Evolutionary conservation across 2,329 filamentous ascomycete species (phyloP), one percentile per base, ranked within the genome.

Genomic region (Colletotrichum sansevieriae): DNA sequence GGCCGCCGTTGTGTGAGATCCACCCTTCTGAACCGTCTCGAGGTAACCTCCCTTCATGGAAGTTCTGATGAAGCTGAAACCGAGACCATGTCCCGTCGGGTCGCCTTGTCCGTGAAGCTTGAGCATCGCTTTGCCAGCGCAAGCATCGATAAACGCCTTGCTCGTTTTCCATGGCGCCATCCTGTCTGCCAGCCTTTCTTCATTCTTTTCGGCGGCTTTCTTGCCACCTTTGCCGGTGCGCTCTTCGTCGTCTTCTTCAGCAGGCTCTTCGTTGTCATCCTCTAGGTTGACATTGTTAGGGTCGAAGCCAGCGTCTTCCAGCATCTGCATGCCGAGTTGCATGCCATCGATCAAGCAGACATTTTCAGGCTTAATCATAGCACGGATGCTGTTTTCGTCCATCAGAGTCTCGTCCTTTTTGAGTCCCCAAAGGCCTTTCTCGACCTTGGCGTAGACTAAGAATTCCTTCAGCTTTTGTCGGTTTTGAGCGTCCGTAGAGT

Each of bases 41-140:
- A 98, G 87, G 70, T 90, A 99, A 0, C 96, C 96, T 70, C 96
- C 96, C 80, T 99, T 99, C 96, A 99, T 99, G 1, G 94, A 97
- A 0, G 95, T 98, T 76, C 96, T 94, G 78, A 99, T 95, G 79
- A 99, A 98, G 77, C 93, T 98, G 83, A 98, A 97, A 2, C 93
- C 96, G 68, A 98, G 90, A 2, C 96, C 96, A 74, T 95, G 92
- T 25, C 94, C 94, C 0, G 95, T 97, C 3, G 96, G 96, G 76
- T 99, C 96, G 64, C 96, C 96, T 72, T 97, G 93, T 20, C 96
- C 96, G 74, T 98, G 95, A 12, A 99, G 87, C 73, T 95, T 92
- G 52, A 99, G 87, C 96, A 99, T 99, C 3, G 96, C 96, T 78
- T 99, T 99, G 68, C 94, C 94, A 69, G 94, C 91, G 57, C 93